A percentile compares a stretch with the other conserved stretches of the same genome.
Evolutionary conservation across 2,329 filamentous ascomycete genomes (phyloP).

Genomic region (Xylaria sp.): DNA sequence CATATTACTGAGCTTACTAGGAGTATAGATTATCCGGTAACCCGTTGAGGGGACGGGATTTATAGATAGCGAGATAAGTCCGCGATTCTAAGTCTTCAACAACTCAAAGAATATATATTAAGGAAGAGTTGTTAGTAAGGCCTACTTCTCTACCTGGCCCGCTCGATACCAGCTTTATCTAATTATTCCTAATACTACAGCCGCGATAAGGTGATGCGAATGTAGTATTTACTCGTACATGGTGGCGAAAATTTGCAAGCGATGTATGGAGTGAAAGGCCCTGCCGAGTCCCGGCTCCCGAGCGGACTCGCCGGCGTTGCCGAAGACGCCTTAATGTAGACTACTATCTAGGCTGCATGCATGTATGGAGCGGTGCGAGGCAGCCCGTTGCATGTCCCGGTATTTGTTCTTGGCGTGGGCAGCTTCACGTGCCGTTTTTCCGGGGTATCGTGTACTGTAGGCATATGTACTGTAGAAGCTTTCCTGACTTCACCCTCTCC

Average conservation of each 20-base stretch:
- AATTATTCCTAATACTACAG: no score
- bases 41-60: not conserved
- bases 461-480: not conserved
- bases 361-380: slow-evolving; percentile 23
- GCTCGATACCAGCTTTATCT: no score
- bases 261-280: not conserved
- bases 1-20: no score
- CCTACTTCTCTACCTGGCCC: no score
- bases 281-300: slow-evolving; percentile 31
- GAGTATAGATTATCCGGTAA: not conserved
- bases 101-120: no score
- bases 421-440: slow-evolving; percentile 36
- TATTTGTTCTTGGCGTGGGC: slow-evolving; percentile 20
- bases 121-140: no score
- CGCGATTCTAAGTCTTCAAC: no score
- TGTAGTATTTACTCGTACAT: not conserved
- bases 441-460: slow-evolving; percentile 10
- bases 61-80: no score
- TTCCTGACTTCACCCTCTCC: slow-evolving; percentile 4
- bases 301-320: slow-evolving; percentile 22
- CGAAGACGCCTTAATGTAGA: slow-evolving; percentile 9
- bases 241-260: not conserved
- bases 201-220: no score
- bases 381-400: slow-evolving; percentile 30
- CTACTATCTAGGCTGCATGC: slow-evolving; percentile 19